A percentile compares a stretch with the other conserved stretches of the same genome.
Evolutionary conservation across 208 protist species (phyloP).

Genomic region (Naegleria fowleri): DNA sequence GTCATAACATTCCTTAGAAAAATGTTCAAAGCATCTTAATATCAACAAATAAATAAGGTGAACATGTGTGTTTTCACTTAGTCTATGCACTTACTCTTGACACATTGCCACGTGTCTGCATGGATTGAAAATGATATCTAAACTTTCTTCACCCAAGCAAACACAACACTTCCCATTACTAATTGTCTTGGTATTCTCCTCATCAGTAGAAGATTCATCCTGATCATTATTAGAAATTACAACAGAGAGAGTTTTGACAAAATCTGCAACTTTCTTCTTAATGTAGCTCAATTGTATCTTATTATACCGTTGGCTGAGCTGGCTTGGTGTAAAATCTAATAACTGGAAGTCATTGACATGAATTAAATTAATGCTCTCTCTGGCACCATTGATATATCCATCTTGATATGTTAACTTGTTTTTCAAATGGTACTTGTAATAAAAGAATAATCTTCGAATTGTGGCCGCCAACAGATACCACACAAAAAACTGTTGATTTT

Average conservation of each 20-base stretch:
- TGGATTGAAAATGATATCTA: background rate
- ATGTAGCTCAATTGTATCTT: background rate
- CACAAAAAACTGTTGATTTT: background rate
- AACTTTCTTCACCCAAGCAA: background rate
- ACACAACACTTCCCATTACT: background rate
- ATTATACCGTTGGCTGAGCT: background rate
- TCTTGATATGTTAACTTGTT: slow-evolving; percentile 1
- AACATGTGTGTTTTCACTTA: too few species aligned
- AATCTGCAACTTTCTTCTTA: background rate
- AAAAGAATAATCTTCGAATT: background rate
- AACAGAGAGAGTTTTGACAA: background rate
- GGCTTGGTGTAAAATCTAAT: background rate
- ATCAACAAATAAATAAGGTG: too few species aligned
- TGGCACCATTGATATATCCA: background rate
- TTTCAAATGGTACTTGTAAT: slow-evolving; percentile 2
- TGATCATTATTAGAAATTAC: background rate
- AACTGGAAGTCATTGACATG: background rate
- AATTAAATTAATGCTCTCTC: background rate
- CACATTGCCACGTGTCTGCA: background rate
- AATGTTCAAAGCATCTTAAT: background rate
- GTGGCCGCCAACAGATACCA: background rate
- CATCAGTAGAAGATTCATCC: background rate
- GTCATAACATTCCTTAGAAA: background rate
- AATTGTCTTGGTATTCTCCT: background rate
- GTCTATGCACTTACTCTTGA: background rate